Evolutionary conservation across 495 filamentous ascomycete genomes (phyloP), one percentile per base, ranked within the genome.

Genomic region (Bombardia bombarda): DNA sequence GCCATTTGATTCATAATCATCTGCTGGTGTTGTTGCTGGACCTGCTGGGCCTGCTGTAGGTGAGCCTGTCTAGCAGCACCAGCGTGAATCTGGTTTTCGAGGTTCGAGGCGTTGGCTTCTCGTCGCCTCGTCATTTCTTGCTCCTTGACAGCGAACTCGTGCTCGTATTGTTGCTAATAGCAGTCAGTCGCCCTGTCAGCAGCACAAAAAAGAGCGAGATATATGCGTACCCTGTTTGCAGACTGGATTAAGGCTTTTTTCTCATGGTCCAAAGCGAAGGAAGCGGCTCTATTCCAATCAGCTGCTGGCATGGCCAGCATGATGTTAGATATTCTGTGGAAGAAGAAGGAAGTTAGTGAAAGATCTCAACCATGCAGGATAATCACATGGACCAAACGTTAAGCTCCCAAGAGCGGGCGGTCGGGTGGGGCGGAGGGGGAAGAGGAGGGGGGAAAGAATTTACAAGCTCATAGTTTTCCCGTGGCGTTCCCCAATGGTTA

Each of bases 1-100:
- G 42, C 52, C 55, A 72, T 66, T 43, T 67, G 69, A 39, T 65
- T 71, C 61, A 73, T 63, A 50, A 75, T 57, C 61, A 67, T 62
- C 8, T 28, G 26, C 55, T 51, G 48, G 24, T 49, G 40, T n/a
- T 53, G 54, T 10, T 49, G 56, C 8, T 59, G 55, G 14, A 32
- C 32, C 13, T 52, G 50, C 9, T 55, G 58, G 10, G 57, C 57
- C 13, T 61, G 57, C 20, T 58, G 63, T 21, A 57, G 24, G 32
- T 68, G 65, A 1, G 61, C 58, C 40, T 72, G 68, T n/a, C 65
- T 53, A 25, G 64, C 62, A 4, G 61, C 66, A 17, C 72, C 63
- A 22, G 56, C 55, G 31, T 53, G 64, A 23, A 75, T 38, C 33
- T 59, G 60, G 25, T 64, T 61, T 17, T 70, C 62, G 20, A 76